Conservation (phyloP, 2,329 filamentous ascomycete genomes). For the Pseudogymnoascus pannorum region DNA sequence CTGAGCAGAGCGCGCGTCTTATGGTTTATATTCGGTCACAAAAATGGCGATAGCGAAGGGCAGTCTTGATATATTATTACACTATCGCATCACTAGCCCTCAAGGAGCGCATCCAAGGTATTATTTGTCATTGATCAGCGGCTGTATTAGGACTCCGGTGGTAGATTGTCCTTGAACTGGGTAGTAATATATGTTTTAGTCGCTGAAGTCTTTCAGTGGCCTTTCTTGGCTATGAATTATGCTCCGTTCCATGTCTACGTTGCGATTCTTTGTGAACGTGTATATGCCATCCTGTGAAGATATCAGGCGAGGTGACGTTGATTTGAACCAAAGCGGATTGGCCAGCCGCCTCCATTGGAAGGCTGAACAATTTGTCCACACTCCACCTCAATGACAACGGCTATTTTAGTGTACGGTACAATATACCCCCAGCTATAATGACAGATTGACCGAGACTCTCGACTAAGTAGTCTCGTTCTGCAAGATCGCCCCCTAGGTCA, state of each 20-base stretch:
- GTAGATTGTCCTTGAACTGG: not conserved
- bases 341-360: not conserved
- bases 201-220: not conserved
- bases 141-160: not conserved
- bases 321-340: not conserved
- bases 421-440: not conserved
- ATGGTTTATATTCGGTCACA: not conserved
- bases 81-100: not conserved
- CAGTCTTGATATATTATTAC: not conserved
- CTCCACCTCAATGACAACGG: not conserved
- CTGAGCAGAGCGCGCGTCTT: not conserved
- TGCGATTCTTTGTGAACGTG: too few relatives aligned
- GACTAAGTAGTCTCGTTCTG: not conserved
- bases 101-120: not conserved
- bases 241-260: not conserved
- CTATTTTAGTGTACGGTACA: not conserved
- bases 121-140: not conserved
- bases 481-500: not conserved
- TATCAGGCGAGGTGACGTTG: slow-evolving; percentile 1
- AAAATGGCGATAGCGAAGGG: not conserved
- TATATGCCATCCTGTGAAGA: not conserved
- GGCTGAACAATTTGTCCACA: not conserved
- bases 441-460: not conserved
- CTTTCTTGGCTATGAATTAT: not conserved
- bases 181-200: not conserved